Conservation (phyloP, 2,329 filamentous ascomycete genomes). For the Sclerotinia trifoliorum region DNA sequence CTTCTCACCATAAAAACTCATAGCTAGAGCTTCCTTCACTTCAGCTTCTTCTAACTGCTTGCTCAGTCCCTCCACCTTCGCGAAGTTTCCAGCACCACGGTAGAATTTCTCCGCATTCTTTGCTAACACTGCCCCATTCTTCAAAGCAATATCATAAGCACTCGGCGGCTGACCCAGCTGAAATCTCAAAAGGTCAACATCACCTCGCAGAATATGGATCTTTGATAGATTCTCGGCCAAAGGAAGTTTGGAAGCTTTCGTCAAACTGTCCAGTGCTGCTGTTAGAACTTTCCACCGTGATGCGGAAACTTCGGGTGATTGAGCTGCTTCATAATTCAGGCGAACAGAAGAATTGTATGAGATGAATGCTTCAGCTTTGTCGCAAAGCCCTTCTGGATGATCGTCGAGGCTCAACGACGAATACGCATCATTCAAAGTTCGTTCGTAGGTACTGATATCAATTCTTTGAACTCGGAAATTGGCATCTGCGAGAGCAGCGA, state of each 20-base stretch:
- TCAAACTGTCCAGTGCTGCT: constrained; percentile 50
- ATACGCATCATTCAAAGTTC: constrained; percentile 35
- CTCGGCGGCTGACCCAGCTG: constrained; percentile 49
- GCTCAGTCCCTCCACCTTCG: constrained; percentile 42
- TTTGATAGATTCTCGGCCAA: constrained; percentile 50
- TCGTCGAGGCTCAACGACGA: constrained; percentile 19
- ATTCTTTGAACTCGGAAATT: constrained; percentile 53
- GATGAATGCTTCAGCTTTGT: constrained; percentile 56
- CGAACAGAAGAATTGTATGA: constrained; percentile 47
- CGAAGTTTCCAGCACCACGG: constrained; percentile 47
- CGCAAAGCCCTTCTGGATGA: constrained; percentile 48
- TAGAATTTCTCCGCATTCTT: constrained; percentile 59
- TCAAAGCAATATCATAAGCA: constrained; percentile 44
- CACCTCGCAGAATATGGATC: constrained; percentile 55
- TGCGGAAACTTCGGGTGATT: constrained; percentile 22
- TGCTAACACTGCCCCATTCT: constrained; percentile 48
- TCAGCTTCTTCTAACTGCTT: constrained; percentile 47
- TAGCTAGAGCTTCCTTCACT: constrained; percentile 49
- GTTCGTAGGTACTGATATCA: constrained; percentile 53
- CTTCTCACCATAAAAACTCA: constrained; percentile 45
- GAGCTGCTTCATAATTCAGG: constrained; percentile 39
- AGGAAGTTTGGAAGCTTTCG: constrained; percentile 51
- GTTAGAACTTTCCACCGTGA: constrained; percentile 54
- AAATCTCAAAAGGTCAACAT: constrained; percentile 54
- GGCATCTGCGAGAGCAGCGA: constrained; percentile 54